Percentiles rank a stretch among this genome's conserved stretches.
These are phyloP conservation scores for Schrenkiella parvula DNA, from an alignment of 345 rosid genomes.

Conservation along the genomic window DNA sequence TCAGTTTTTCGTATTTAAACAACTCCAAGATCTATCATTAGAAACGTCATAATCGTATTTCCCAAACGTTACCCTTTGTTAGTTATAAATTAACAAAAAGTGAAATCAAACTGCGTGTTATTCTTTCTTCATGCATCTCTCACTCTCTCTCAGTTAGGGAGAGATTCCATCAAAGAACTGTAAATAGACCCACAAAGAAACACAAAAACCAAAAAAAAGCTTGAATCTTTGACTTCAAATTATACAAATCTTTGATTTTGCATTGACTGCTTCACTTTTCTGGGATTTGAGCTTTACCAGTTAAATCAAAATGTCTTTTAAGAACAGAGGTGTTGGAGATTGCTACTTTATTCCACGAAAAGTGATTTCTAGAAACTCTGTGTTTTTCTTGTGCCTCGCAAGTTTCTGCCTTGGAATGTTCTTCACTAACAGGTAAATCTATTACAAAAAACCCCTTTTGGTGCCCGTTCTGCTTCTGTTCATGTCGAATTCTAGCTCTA, in stretches of 20 bases:
- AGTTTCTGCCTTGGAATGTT: conserved; percentile 77
- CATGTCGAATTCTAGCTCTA: conserved; percentile 8
- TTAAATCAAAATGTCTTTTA: conserved; percentile 46
- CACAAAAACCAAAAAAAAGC: background rate
- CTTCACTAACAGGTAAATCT: conserved; percentile 69
- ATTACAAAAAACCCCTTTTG: background rate
- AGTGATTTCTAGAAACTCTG: conserved; percentile 48
- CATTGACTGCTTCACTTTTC: conserved; percentile 1
- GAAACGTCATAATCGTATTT: conserved; percentile 9
- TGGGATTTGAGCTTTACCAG: background rate
- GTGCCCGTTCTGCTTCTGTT: background rate
- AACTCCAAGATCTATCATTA: conserved; percentile 7
- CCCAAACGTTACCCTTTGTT: conserved; percentile 4
- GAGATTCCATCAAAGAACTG: conserved; percentile 22
- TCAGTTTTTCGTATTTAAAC: background rate
- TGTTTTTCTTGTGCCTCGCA: conserved; percentile 55
- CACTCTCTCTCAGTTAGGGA: conserved; percentile 11
- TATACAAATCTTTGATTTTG: conserved; percentile 19
- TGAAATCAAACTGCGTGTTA: background rate
- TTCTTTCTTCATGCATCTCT: conserved; percentile 14
- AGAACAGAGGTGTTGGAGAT: conserved; percentile 41
- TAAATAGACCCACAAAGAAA: conserved; percentile 11
- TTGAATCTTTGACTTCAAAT: conserved; percentile 5
- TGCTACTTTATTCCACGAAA: conserved; percentile 35
- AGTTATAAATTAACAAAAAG: background rate